Percentiles rank a stretch among this genome's conserved stretches.
Evolutionary conservation across 164 flowering plant species (phyloP).

Genomic region (Vitis cinerea): DNA sequence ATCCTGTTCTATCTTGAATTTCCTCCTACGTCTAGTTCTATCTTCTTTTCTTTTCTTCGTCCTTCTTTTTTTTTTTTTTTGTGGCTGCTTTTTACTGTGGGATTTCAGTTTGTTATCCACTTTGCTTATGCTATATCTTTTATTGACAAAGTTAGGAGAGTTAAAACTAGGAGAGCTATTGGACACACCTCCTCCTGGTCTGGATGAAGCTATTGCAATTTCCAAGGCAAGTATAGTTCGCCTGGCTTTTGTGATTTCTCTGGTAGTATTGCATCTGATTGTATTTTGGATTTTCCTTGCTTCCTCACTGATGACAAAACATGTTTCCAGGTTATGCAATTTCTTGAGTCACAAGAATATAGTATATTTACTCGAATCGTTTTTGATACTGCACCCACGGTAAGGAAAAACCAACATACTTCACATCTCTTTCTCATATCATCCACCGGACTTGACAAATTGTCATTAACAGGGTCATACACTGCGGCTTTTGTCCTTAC

Average conservation of each 20-base stretch:
- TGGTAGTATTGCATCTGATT: background rate
- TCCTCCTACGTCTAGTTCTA: too few species aligned
- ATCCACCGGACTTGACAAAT: slow-evolving; percentile 1
- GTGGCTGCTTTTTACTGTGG: too few species aligned
- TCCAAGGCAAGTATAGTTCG: slow-evolving; percentile 52
- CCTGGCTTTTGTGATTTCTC: background rate
- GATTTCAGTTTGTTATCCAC: background rate
- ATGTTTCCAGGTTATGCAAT: slow-evolving; percentile 80
- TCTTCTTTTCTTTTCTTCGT: too few species aligned
- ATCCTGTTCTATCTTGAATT: too few species aligned
- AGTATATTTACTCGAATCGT: slow-evolving; percentile 76
- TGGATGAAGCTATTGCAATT: slow-evolving; percentile 97
- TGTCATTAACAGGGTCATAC: slow-evolving; percentile 74
- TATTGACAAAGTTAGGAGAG: slow-evolving; percentile 63
- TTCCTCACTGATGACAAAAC: background rate
- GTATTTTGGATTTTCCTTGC: background rate
- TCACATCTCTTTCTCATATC: slow-evolving; percentile 1
- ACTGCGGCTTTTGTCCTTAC: slow-evolving; percentile 81
- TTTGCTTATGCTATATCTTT: background rate
- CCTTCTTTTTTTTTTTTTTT: too few species aligned
- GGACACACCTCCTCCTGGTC: slow-evolving; percentile 95
- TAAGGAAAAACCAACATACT: slow-evolving; percentile 26
- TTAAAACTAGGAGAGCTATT: slow-evolving; percentile 91
- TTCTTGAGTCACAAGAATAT: slow-evolving; percentile 80
- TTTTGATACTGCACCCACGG: slow-evolving; percentile 98